Evolutionary conservation across 2,329 filamentous ascomycete genomes (phyloP).

Genomic region (Fusarium circinatum): DNA sequence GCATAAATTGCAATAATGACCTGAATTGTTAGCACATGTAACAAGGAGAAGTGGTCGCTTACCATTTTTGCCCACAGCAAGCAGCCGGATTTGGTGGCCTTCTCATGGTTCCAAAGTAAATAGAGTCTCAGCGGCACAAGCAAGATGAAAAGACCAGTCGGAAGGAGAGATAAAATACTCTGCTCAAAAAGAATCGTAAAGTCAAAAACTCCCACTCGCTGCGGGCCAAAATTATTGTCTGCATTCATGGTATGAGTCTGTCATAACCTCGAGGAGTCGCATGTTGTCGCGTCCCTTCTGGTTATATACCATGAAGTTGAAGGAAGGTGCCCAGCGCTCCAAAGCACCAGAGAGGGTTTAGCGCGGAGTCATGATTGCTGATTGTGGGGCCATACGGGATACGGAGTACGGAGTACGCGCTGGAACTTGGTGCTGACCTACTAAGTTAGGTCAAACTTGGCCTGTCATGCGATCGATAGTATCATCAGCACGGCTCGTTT

Average conservation of each 20-base stretch:
- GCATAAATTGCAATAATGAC: constrained; percentile 9
- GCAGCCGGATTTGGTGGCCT: not conserved
- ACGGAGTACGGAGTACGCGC: not conserved
- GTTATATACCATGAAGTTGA: not conserved
- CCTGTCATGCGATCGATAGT: too few relatives aligned
- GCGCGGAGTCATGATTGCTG: not conserved
- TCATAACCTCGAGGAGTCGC: not conserved
- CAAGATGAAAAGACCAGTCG: constrained; percentile 40
- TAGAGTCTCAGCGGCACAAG: constrained; percentile 32
- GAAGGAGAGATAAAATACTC: constrained; percentile 44
- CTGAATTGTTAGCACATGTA: constrained; percentile 11
- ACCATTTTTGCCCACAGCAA: constrained; percentile 42
- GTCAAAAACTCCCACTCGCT: constrained; percentile 41
- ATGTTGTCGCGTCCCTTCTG: not conserved
- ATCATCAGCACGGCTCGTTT: too few relatives aligned
- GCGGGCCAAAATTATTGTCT: constrained; percentile 42
- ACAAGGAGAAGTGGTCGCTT: fast-evolving
- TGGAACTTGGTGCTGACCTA: too few relatives aligned
- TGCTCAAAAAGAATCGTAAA: constrained; percentile 48
- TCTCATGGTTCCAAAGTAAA: constrained; percentile 15
- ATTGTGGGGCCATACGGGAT: constrained; percentile 14
- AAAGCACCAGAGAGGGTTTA: constrained; percentile 8
- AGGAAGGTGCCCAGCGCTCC: constrained; percentile 12
- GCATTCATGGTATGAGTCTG: not conserved
- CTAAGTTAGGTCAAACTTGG: too few relatives aligned